Evolutionary conservation across 2,329 filamentous ascomycete genomes (phyloP).

Genomic region (Myrmaecium sp.): DNA sequence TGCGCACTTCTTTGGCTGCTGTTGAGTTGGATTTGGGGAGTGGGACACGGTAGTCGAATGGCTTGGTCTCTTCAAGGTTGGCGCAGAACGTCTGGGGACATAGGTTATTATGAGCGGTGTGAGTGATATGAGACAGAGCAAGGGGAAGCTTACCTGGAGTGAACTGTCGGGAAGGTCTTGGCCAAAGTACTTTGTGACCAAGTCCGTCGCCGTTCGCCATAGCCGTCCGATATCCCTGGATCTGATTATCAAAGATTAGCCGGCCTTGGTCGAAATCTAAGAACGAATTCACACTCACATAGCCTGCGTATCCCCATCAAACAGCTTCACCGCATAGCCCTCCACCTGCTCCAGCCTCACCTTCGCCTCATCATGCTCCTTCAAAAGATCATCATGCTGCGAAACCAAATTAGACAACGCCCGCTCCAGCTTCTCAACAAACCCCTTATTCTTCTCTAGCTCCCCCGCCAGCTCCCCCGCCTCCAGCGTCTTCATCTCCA

Average conservation of each 20-base stretch:
- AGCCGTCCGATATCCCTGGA: conserved; percentile 1
- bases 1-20: conserved; percentile 18
- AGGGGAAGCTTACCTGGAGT: not conserved
- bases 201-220: conserved; percentile 1
- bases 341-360: conserved; percentile 2
- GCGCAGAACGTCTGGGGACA: conserved; percentile 1
- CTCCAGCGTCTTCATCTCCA: not conserved
- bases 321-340: conserved; percentile 1
- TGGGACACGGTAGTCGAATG: conserved; percentile 10
- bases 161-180: conserved; percentile 2
- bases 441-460: too few species aligned
- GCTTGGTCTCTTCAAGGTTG: conserved; percentile 2
- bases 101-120: not conserved
- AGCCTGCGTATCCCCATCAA: conserved; percentile 2
- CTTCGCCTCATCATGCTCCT: conserved; percentile 2
- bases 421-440: not conserved
- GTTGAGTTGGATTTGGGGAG: conserved; percentile 14
- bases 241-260: too few species aligned
- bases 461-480: not conserved
- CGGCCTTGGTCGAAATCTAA: too few species aligned
- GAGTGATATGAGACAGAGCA: not conserved
- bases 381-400: conserved; percentile 2
- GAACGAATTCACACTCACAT: conserved; percentile 1
- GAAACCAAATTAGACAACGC: not conserved
- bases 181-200: conserved; percentile 2